A percentile compares a stretch with the other conserved stretches of the same genome.
Evolutionary conservation across 495 filamentous ascomycete species (phyloP).

Genomic region (Trichoderma gamsii): DNA sequence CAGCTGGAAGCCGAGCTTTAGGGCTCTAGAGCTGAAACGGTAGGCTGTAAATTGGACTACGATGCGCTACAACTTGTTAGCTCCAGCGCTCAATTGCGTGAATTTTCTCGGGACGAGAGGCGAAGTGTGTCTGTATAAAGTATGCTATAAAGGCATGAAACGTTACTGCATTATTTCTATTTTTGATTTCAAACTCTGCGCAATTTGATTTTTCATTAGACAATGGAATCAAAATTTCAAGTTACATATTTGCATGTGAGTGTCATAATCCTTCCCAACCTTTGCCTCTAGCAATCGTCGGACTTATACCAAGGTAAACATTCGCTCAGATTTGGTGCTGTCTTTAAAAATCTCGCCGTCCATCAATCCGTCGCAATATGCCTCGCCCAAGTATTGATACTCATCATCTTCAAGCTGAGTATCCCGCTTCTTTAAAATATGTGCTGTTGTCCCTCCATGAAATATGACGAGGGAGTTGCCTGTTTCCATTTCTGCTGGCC

Average conservation of each 20-base stretch:
- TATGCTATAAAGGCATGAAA: too few species aligned
- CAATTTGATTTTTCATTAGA: too few species aligned
- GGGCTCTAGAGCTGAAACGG: background rate
- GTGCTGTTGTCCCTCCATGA: background rate
- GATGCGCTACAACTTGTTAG: background rate
- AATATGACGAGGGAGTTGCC: background rate
- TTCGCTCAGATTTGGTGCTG: background rate
- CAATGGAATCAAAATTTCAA: too few species aligned
- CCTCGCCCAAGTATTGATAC: background rate
- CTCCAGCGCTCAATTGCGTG: background rate
- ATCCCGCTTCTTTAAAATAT: background rate
- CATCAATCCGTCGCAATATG: slow-evolving; percentile 1
- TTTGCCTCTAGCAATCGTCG: too few species aligned
- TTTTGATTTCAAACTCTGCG: too few species aligned
- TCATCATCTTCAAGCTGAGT: background rate
- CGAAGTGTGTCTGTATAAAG: too few species aligned
- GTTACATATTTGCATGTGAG: too few species aligned
- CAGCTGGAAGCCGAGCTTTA: too few species aligned
- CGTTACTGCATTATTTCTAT: too few species aligned
- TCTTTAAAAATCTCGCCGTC: background rate
- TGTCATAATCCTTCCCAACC: too few species aligned
- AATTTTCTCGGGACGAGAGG: too few species aligned
- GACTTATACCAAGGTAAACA: background rate
- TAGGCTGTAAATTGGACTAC: background rate
- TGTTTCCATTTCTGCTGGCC: background rate